These are phyloP conservation scores for Hypoxylon fuscum DNA, from an alignment of 495 filamentous ascomycete species.

Conservation along the genomic window DNA sequence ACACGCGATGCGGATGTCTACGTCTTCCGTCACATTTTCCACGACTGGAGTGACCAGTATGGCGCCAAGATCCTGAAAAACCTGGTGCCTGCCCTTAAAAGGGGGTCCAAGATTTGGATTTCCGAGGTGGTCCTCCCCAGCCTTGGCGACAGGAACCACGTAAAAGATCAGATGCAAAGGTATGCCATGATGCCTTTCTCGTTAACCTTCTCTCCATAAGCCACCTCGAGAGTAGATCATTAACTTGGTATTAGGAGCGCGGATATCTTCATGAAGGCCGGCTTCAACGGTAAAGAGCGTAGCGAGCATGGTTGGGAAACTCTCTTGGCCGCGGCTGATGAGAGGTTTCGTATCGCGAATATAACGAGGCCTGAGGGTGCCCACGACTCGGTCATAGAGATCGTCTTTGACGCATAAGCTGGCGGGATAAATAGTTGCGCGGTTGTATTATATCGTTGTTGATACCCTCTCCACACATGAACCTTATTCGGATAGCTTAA, in stretches of 20 bases:
- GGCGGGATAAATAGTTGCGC: not conserved
- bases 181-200: not conserved
- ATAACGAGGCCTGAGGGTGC: constrained; percentile 34
- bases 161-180: constrained; percentile 34
- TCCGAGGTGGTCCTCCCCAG: constrained; percentile 59
- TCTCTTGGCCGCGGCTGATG: constrained; percentile 35
- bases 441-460: constrained; percentile 1
- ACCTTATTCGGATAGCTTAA: not conserved
- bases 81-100: constrained; percentile 60
- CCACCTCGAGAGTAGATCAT: not conserved
- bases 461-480: constrained; percentile 6
- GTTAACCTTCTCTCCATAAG: not conserved
- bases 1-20: constrained; percentile 58
- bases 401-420: constrained; percentile 37
- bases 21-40: constrained; percentile 63
- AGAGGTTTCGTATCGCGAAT: constrained; percentile 33
- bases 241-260: constrained; percentile 12
- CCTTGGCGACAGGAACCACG: constrained; percentile 17
- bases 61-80: constrained; percentile 58
- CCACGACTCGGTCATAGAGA: constrained; percentile 35
- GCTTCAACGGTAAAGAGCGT: constrained; percentile 42
- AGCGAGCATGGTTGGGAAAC: constrained; percentile 34
- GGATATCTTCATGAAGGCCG: constrained; percentile 39
- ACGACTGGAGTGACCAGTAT: constrained; percentile 65
- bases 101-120: constrained; percentile 56